Evolutionary conservation across 2,329 filamentous ascomycete genomes (phyloP).

Genomic region (Aureobasidium sp.): DNA sequence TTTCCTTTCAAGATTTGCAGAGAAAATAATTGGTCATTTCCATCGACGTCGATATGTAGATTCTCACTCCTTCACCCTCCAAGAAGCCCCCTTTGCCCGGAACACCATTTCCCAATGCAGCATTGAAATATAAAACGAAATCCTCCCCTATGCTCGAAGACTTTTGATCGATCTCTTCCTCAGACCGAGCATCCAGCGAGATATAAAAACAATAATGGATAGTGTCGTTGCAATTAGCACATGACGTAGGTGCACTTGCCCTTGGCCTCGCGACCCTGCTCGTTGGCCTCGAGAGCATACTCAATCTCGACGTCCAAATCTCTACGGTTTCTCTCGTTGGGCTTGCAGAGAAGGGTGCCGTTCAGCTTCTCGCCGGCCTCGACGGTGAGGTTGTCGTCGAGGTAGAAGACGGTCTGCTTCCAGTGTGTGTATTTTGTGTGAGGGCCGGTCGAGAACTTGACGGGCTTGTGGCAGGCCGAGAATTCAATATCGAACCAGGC

Average conservation of each 20-base stretch:
- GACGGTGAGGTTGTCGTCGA: constrained; percentile 86
- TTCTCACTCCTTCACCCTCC: neutral
- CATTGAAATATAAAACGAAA: neutral
- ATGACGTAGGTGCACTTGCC: constrained; percentile 76
- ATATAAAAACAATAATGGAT: neutral
- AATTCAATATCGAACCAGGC: constrained; percentile 99
- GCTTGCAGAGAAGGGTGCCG: constrained; percentile 71
- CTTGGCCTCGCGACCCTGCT: constrained; percentile 59
- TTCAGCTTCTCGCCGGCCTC: constrained; percentile 75
- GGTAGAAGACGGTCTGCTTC: constrained; percentile 99
- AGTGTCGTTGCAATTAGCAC: constrained; percentile 29
- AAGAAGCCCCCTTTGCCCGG: neutral
- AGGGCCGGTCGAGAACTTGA: constrained; percentile 92
- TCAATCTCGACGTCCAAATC: constrained; percentile 87
- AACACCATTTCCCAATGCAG: constrained; percentile 5
- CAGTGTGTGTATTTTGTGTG: constrained; percentile 99
- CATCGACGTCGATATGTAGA: neutral
- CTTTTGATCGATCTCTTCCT: neutral
- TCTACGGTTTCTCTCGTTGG: constrained; percentile 88
- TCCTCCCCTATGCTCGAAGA: neutral
- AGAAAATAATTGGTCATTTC: neutral
- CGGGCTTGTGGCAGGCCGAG: constrained; percentile 94
- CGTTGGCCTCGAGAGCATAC: constrained; percentile 73
- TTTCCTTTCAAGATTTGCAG: neutral
- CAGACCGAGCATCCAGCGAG: neutral